Base-by-base conservation (phyloP, 78 protist species). In the Dictyostelium brefeldianum region DNA sequence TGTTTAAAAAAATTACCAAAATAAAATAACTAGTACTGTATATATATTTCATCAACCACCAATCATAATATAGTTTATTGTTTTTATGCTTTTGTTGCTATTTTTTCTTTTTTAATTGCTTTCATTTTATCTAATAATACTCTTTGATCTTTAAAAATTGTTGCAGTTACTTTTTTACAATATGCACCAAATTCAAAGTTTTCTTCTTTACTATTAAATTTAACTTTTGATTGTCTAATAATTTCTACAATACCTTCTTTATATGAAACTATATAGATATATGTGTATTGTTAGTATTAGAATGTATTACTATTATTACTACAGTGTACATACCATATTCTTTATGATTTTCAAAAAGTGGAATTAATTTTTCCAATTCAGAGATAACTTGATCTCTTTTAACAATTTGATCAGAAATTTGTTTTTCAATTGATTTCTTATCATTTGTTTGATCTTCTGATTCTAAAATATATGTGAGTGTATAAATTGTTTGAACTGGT, bases 1-100 rank as follows among this genome's bases (percentile, higher is more conserved):
- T 83, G 77, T 64, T 48, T 87, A 46, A 87, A 87, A 36, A 87
- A 87, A 51, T 75, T 87, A 77, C 92, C 92, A 77, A 87, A 87
- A 77, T 87, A 87, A 87, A 36, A 51, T n/a, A n/a, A n/a, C n/a
- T n/a, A n/a, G n/a, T 36, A 36, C 1, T 36, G 2, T 36, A 36
- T 36, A 36, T 36, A 36, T 36, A 36, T 36, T 36, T 36, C 43
- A 36, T 36, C 43, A 36, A 3, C 43, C 1, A 36, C 43, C 43
- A 36, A 36, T 36, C 43, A 36, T 2, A 2, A 1, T 36, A 36
- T 36, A 36, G 2, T 65, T 20, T 59, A 6, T 73, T 73, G 6
- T 73, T 6, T 20, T 20, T n/a, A 41, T 73, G 5, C 17, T 73
- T 41, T 25, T 43, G 48, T 46, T 80, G 75, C 5, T 80, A 80